Evolutionary conservation across 2,329 filamentous ascomycete genomes (phyloP).

Genomic region (Beauveria rudraprayagi): DNA sequence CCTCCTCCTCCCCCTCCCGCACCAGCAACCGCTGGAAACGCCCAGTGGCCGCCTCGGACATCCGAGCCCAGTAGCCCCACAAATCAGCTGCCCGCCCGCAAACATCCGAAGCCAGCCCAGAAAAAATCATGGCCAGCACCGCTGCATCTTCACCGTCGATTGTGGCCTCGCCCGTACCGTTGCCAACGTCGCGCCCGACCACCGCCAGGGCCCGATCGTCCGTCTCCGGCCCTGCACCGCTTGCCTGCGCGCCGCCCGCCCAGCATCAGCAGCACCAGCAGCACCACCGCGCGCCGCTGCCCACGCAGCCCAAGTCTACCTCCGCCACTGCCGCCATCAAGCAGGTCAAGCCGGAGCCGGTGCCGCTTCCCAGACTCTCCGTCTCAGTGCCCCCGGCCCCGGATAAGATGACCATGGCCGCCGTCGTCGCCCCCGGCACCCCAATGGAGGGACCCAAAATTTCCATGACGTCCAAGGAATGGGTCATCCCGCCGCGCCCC

Average conservation of each 20-base stretch:
- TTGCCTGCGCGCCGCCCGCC: slow-evolving; percentile 14
- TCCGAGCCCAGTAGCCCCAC: slow-evolving; percentile 10
- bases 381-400: slow-evolving; percentile 23
- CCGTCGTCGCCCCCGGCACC: slow-evolving; percentile 35
- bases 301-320: slow-evolving; percentile 20
- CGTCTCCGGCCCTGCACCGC: neutral
- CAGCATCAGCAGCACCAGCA: slow-evolving; percentile 11
- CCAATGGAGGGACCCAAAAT: slow-evolving; percentile 37
- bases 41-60: slow-evolving; percentile 9
- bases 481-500: slow-evolving; percentile 74
- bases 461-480: slow-evolving; percentile 72
- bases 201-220: neutral
- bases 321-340: slow-evolving; percentile 21
- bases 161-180: slow-evolving; percentile 19
- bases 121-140: slow-evolving; percentile 14
- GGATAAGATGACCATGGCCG: slow-evolving; percentile 41
- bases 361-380: slow-evolving; percentile 22
- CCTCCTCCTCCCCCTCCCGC: neutral
- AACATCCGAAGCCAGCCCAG: slow-evolving; percentile 9
- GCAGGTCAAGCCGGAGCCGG: slow-evolving; percentile 14
- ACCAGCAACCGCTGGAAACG: neutral
- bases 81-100: slow-evolving; percentile 11
- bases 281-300: slow-evolving; percentile 22
- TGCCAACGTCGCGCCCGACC: slow-evolving; percentile 13
- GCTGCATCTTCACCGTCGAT: slow-evolving; percentile 15